Evolutionary conservation across 352 stramenopile genomes (phyloP), one percentile per base, ranked within the genome.

Genomic region (Saprolegnia diclina): DNA sequence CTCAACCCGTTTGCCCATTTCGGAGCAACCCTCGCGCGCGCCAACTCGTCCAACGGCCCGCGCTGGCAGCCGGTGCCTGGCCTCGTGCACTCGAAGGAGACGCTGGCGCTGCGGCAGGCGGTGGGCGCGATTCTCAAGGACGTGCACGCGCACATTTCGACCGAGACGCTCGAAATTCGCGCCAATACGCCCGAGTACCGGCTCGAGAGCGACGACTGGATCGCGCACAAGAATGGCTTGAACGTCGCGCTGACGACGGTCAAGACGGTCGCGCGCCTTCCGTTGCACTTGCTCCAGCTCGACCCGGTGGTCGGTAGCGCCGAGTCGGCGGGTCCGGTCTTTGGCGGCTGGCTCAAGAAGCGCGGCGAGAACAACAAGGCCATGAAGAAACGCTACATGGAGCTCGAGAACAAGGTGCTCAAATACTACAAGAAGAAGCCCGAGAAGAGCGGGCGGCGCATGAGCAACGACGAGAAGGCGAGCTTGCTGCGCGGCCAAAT

Each of bases 361-460:
- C 85, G 85, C 52, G 87, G 87, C 42, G 87, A 94, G 69, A 91
- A 79, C 37, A 94, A 94, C 67, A 85, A 85, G 40, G 83, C 87
- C 16, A 87, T 91, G 64, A 92, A 92, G 72, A 81, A 81, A 19
- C 77, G 87, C 10, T 94, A 90, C 77, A 92, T 94, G 83, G 87
- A 92, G 66, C 73, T 94, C 0, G 90, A 87, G 54, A 83, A 84
- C 44, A 79, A 72, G 0, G 64, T 92, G 7, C 56, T 94, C 38
- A 80, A 82, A 24, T 94, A 94, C 67, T 94, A 92, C 75, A 90
- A 90, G 74, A 92, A 91, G 67, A 91, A 92, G 66, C 87, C 87
- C 1, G 82, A 89, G 57, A 91, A 87, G 69, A 80, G 90, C 45
- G 86, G 84, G 16, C 82, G 91, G 48, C 83, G 83, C 21, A 66